Evolutionary conservation across 2,329 filamentous ascomycete species (phyloP).

Genomic region (Talaromyces atroroseus): DNA sequence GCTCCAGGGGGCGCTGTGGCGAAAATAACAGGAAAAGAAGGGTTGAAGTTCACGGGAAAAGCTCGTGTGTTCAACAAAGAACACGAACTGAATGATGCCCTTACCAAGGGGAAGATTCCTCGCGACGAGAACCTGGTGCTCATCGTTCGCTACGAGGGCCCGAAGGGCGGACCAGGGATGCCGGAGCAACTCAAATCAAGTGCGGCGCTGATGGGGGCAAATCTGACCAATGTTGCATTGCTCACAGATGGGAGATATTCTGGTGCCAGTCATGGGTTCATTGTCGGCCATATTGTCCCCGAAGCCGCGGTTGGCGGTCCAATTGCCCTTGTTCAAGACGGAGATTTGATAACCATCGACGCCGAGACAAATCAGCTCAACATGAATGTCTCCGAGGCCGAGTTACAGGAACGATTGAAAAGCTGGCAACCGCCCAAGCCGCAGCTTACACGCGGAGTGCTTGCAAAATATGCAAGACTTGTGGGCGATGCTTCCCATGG

Average conservation of each 20-base stretch:
- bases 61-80: constrained; percentile 87
- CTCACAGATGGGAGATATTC: constrained; percentile 90
- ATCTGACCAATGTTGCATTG: constrained; percentile 77
- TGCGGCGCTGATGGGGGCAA: constrained; percentile 88
- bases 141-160: constrained; percentile 88
- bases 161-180: constrained; percentile 92
- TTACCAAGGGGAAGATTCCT: constrained; percentile 65
- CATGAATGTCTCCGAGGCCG: constrained; percentile 67
- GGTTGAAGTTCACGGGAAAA: constrained; percentile 70
- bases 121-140: constrained; percentile 78
- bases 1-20: constrained; percentile 85
- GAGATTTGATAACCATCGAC: constrained; percentile 80
- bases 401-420: constrained; percentile 59
- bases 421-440: constrained; percentile 67
- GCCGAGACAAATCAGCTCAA: constrained; percentile 67
- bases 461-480: constrained; percentile 84
- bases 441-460: constrained; percentile 70
- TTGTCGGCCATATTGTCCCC: constrained; percentile 87
- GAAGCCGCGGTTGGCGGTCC: constrained; percentile 87
- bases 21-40: constrained; percentile 96
- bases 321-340: constrained; percentile 74
- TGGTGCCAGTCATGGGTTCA: constrained; percentile 85
- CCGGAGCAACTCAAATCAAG: constrained; percentile 86
- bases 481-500: constrained; percentile 91
- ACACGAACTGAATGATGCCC: constrained; percentile 66